Base-by-base conservation (phyloP, 2,329 filamentous ascomycete species). In the Stemphylium vesicarium region DNA sequence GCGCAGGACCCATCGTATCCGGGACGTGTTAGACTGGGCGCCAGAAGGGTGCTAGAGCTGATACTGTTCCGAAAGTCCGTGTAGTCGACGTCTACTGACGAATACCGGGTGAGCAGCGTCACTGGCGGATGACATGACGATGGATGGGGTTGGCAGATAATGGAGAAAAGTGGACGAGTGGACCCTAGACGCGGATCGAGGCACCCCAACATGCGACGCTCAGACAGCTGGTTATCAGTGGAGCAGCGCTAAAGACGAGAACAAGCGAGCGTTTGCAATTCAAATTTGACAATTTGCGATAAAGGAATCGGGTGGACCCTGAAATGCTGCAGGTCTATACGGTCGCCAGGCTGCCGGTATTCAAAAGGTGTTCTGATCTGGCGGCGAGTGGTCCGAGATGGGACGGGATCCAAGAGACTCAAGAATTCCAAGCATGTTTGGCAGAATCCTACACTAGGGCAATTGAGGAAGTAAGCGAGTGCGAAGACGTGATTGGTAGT, bases 141-240 rank as follows among this genome's bases (percentile, higher is more conserved):
- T 22, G 24, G 18, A 39, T 36, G 47, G 42, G 40, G 41, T 41
- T 55, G 38, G 43, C 36, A 22, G 41, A 8, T 5, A 7, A 32
- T 36, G 38, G 41, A 49, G 42, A 36, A 40, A 54, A 40, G 51
- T 54, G 51, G 51, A 50, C 47, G 13, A 29, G 36, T 43, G 38
- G 31, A 36, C 18, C 39, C 18, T 32, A 29, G 53, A 38, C 41
- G 56, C 50, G 56, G 56, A 53, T 59, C 56, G 48, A 52, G 46
- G 47, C 47, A 56, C 52, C 45, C 48, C 53, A 53, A 55, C 40
- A 40, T 46, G 41, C 41, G 49, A 53, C 48, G 59, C 53, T 52
- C 22, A 32, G 43, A 46, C 50, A 51, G 35, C 24, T 53, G 54
- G 51, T 53, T 63, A 63, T 63, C 57, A 63, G 60, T 59, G 60